phyloP scores from a whole-genome alignment of 805 yeast species.

The Ogataea naganishii region DNA sequence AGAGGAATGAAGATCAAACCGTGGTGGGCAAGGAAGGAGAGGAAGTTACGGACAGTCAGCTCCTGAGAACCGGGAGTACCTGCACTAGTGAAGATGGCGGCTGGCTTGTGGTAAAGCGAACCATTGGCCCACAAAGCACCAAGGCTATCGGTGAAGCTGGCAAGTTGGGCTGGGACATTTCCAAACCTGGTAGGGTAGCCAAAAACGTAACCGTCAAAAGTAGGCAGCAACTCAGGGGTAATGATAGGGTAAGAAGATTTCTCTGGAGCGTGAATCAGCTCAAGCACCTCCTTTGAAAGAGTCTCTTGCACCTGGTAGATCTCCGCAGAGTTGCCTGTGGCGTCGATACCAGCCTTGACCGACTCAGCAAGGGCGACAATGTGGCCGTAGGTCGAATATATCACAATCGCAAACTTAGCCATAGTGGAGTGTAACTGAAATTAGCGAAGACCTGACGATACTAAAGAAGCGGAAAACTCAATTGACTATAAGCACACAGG shows the following conservation, averaged over 20 bases:
- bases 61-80: constrained; percentile 88
- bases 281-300: constrained; percentile 48
- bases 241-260: constrained; percentile 60
- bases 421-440: constrained; percentile 6
- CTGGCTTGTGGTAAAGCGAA: constrained; percentile 64
- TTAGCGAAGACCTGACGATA: no score
- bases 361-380: constrained; percentile 58
- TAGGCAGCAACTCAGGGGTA: constrained; percentile 43
- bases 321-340: constrained; percentile 62
- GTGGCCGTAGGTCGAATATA: constrained; percentile 78
- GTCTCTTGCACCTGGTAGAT: constrained; percentile 76
- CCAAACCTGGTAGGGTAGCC: constrained; percentile 89
- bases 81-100: constrained; percentile 64
- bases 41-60: constrained; percentile 51
- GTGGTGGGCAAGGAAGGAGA: constrained; percentile 67
- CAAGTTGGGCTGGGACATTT: constrained; percentile 69
- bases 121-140: constrained; percentile 78
- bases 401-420: constrained; percentile 29
- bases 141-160: constrained; percentile 67
- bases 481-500: no score
- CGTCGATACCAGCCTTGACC: constrained; percentile 57
- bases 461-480: no score
- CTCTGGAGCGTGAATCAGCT: constrained; percentile 47
- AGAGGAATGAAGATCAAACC: constrained; percentile 76
- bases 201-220: constrained; percentile 74